Evolutionary conservation across 805 yeast genomes (phyloP), one percentile per base, ranked within the genome.

Genomic region (Wickerhamiella qilinensis): DNA sequence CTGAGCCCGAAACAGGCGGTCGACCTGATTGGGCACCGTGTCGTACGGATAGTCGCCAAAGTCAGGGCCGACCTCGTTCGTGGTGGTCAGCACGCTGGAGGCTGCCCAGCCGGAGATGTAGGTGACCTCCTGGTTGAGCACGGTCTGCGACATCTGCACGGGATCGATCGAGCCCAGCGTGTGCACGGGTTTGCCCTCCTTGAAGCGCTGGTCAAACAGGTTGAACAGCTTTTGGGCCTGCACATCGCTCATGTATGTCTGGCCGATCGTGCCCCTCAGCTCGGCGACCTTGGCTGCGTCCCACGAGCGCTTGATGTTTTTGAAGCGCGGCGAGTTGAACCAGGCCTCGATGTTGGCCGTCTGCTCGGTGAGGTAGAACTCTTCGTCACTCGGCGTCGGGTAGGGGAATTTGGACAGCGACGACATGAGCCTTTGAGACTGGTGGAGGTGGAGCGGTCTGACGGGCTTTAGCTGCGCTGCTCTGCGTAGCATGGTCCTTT

Each of bases 11-110:
- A 72, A 73, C 25, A 73, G 49, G 39, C 77, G 60, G 40, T 71
- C 74, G 4, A 72, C 78, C 48, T 73, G 75, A 47, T 71, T 71
- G n/a, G 81, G 81, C 2, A 75, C 77, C 0, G 81, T 75, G 46
- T 74, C 74, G 47, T 74, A 73, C 0, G 81, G 80, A 49, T 75
- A 75, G 51, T 75, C 81, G 17, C 79, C 81, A 52, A 72, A 71
- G 49, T 75, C 81, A 1, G 79, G 77, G 2, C 73, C 66, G 3
- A 72, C 76, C 46, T 75, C 80, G 48, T 73, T 68, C 3, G 78
- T 74, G 3, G 76, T 64, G 7, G 76, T 73, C 43, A 73, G 49
- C 1, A 69, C 65, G 18, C 72, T 62, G 1, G 75, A 39, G 28
- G 44, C 40, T 3, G 49, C 49, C 49, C 49, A 46, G 17, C 49